Evolutionary conservation across 169 alveolate genomes (phyloP).

Genomic region (Plasmodium malariae): DNA sequence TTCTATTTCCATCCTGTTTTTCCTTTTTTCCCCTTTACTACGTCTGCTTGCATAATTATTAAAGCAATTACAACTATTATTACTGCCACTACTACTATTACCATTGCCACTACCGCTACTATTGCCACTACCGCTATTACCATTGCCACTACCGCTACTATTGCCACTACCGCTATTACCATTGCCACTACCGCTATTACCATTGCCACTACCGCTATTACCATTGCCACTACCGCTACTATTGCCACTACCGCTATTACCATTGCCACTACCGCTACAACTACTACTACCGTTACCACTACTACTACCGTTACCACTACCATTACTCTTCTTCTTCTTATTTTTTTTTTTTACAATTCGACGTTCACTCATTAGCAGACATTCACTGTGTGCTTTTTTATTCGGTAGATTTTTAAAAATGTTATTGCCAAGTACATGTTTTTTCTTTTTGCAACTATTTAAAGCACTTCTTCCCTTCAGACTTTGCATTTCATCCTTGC

Average conservation of each 20-base stretch:
- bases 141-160: background rate
- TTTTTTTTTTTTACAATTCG: background rate
- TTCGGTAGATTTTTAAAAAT: background rate
- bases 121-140: too few species aligned
- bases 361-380: background rate
- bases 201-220: too few species aligned
- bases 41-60: background rate
- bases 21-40: background rate
- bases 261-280: too few species aligned
- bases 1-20: background rate
- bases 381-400: conserved; percentile 8
- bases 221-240: too few species aligned
- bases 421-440: background rate
- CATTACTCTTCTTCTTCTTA: background rate
- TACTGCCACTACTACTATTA: too few species aligned
- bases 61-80: too few species aligned
- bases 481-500: background rate
- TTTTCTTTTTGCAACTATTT: background rate
- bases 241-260: too few species aligned
- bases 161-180: too few species aligned
- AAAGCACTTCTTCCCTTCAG: background rate
- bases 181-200: too few species aligned
- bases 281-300: too few species aligned
- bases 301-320: too few species aligned
- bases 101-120: too few species aligned